Evolutionary conservation across 306 rosid genomes (phyloP).

Genomic region (Acmispon strigosus): DNA sequence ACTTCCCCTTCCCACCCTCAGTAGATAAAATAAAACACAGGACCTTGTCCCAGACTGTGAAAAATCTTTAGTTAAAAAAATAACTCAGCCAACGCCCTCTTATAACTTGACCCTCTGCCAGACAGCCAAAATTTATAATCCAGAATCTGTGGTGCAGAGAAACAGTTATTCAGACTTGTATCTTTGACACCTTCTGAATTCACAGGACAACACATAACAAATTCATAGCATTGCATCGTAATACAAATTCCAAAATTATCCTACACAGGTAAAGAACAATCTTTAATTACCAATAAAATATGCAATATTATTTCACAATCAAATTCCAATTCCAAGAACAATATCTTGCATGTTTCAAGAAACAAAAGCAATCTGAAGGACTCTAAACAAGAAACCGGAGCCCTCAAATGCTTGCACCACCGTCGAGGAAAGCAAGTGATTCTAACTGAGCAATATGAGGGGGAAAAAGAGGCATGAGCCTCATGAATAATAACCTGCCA

Average conservation of each 20-base stretch:
- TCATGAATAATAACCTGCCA: background rate
- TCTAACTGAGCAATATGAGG: background rate
- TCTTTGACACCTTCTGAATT: background rate
- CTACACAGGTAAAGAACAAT: background rate
- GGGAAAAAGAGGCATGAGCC: background rate
- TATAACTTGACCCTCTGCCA: background rate
- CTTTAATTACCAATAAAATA: background rate
- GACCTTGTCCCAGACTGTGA: background rate
- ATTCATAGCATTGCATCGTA: background rate
- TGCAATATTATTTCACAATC: background rate
- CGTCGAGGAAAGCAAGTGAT: background rate
- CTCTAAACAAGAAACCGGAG: background rate
- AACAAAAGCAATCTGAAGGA: conserved; percentile 7
- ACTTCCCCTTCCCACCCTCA: background rate
- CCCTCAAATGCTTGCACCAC: background rate
- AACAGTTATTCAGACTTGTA: conserved; percentile 11
- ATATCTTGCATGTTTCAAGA: background rate
- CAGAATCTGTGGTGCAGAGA: background rate
- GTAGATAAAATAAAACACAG: background rate
- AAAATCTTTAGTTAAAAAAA: too few species aligned
- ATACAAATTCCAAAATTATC: background rate
- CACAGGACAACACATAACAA: background rate
- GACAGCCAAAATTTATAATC: background rate
- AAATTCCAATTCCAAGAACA: background rate
- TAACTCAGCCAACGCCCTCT: background rate